These are phyloP conservation scores for Penicillium lividum DNA, from an alignment of 495 filamentous ascomycete species.

Conservation along the genomic window DNA sequence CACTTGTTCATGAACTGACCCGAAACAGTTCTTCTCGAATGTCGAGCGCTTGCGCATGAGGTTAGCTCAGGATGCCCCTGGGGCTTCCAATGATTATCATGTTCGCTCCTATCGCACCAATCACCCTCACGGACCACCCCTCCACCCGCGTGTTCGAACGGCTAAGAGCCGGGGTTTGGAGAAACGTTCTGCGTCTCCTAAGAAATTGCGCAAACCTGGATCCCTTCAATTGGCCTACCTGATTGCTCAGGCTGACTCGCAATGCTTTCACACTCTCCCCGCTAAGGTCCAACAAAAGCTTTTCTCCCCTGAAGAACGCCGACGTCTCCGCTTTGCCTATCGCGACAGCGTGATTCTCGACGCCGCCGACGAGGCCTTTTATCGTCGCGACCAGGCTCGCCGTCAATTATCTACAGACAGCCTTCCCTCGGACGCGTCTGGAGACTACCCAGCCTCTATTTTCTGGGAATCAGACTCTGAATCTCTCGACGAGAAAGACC, in stretches of 20 bases:
- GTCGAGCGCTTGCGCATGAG: constrained; percentile 38
- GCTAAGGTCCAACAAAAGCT: constrained; percentile 69
- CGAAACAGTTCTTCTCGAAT: constrained; percentile 44
- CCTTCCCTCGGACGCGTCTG: constrained; percentile 22
- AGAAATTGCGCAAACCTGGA: constrained; percentile 37
- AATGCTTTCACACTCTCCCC: constrained; percentile 70
- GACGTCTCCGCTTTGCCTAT: constrained; percentile 54
- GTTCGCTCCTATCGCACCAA: constrained; percentile 23
- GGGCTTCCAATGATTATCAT: constrained; percentile 21
- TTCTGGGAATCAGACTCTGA: constrained; percentile 38
- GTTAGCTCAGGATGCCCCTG: constrained; percentile 32
- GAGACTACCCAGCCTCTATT: constrained; percentile 26
- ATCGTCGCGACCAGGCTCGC: constrained; percentile 15
- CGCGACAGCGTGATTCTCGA: constrained; percentile 65
- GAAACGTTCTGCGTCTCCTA: constrained; percentile 19
- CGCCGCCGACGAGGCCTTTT: constrained; percentile 68
- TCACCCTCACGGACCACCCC: constrained; percentile 15
- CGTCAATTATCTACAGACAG: constrained; percentile 27
- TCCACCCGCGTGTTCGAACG: constrained; percentile 14
- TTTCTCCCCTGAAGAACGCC: constrained; percentile 73
- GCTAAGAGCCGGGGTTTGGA: constrained; percentile 19
- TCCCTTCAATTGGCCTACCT: constrained; percentile 44
- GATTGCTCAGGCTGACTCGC: constrained; percentile 58
- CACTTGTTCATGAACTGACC: constrained; percentile 17
- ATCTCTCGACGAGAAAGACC: constrained; percentile 30